Conservation (phyloP, 495 filamentous ascomycete genomes). For the Trichoderma reesei region DNA sequence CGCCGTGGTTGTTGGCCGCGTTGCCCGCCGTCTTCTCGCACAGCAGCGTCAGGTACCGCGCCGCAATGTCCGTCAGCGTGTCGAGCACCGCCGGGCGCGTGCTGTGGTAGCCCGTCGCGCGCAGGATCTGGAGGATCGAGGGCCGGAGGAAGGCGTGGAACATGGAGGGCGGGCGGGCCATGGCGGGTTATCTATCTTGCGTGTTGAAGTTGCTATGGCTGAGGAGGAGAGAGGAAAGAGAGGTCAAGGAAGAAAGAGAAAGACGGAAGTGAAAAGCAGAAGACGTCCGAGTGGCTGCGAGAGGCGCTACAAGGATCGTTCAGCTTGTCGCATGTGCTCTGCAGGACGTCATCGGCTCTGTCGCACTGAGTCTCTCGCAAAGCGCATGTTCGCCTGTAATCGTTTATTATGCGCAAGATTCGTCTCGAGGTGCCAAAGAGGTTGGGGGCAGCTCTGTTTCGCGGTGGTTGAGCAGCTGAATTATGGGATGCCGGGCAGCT, state of each 20-base stretch:
- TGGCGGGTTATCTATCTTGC: conserved; percentile 12
- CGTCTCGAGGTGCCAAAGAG: not conserved
- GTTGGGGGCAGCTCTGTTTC: not conserved
- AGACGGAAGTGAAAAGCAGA: not conserved
- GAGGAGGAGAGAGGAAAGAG: not conserved
- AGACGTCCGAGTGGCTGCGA: not conserved
- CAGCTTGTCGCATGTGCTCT: conserved; percentile 1
- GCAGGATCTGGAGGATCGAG: conserved; percentile 73
- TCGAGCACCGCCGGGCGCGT: conserved; percentile 69
- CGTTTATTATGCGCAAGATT: not conserved
- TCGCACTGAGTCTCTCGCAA: not conserved
- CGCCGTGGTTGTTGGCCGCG: conserved; percentile 37
- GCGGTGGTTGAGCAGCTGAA: not conserved
- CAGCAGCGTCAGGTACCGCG: conserved; percentile 62
- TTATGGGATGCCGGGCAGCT: not conserved
- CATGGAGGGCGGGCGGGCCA: conserved; percentile 40
- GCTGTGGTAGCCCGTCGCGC: conserved; percentile 73
- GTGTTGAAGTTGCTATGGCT: no score
- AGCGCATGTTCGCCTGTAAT: conserved; percentile 1
- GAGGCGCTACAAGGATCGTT: not conserved
- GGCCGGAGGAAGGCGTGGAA: conserved; percentile 73
- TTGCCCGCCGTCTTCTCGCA: conserved; percentile 51
- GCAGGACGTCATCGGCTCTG: not conserved
- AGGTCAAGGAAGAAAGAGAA: not conserved
- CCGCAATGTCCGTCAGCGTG: conserved; percentile 63